Conservation (phyloP, 2,329 filamentous ascomycete genomes). For the Gyromitra esculenta region DNA sequence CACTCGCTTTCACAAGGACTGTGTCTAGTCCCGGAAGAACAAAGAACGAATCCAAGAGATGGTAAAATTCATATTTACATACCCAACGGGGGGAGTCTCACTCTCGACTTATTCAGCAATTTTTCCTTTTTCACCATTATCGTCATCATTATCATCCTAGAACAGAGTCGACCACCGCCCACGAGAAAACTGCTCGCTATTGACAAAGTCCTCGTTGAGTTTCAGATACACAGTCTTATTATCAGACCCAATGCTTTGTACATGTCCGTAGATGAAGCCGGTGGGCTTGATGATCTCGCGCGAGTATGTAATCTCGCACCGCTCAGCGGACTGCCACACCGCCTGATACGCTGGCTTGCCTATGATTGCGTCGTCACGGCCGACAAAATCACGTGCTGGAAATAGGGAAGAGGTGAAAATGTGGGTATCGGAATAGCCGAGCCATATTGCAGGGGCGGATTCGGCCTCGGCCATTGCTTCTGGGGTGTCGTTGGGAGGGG, state of each 20-base stretch:
- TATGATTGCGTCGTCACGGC: conserved; percentile 9
- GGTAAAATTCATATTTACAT: not conserved
- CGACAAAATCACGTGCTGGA: conserved; percentile 15
- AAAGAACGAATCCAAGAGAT: not conserved
- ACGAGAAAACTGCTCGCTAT: conserved; percentile 23
- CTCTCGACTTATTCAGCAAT: not conserved
- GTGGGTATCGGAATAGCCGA: conserved; percentile 40
- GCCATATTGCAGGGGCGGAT: conserved; percentile 30
- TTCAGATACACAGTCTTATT: conserved; percentile 31
- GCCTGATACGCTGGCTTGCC: conserved; percentile 33
- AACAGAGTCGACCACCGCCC: conserved; percentile 36
- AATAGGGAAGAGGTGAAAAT: conserved; percentile 44
- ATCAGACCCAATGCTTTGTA: conserved; percentile 28
- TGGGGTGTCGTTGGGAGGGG: conserved; percentile 11
- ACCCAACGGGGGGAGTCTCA: not conserved
- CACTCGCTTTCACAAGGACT: not conserved
- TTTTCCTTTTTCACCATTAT: not conserved
- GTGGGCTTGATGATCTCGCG: conserved; percentile 28
- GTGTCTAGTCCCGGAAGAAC: not conserved
- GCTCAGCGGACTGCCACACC: conserved; percentile 20
- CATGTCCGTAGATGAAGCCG: conserved; percentile 17
- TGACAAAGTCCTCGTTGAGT: conserved; percentile 35
- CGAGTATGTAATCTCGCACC: conserved; percentile 30
- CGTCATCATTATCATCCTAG: not conserved
- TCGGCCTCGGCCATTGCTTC: conserved; percentile 24